Base-by-base conservation (phyloP, 257 asterid species). In the Ajuga chamaepitys region DNA sequence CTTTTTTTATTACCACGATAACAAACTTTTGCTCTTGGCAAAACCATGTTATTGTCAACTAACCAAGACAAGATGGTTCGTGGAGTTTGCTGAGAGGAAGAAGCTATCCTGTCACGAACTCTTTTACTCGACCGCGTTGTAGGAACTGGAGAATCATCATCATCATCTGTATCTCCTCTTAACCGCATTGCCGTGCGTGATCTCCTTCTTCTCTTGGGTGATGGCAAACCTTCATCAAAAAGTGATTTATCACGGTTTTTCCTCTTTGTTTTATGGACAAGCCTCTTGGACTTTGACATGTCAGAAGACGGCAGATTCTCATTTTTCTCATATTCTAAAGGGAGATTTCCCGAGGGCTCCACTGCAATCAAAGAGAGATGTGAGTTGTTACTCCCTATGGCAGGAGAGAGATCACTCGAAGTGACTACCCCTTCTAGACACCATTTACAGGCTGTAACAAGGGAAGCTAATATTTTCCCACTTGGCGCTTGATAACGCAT, bases 1-100 rank as follows among this genome's bases (percentile, higher is more conserved):
- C 80, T 80, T 59, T 67, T 76, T 37, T 73, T 81, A 62, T 64
- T 67, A 14, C 73, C 45, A 7, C 82, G 72, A 67, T 88, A 94
- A 5, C 67, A 79, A 65, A 90, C 99, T 75, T 74, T 86, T 41
- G 76, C 71, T 81, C 91, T 70, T 7, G 95, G 95, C 71, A 79
- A 62, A 73, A 90, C 81, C 57, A 88, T 75, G 57, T 85, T 76
- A 63, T 78, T 79, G 73, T 86, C 99, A 45, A 94, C 85, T 81
- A 94, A 78, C 89, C 83, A 81, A 73, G 96, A 88, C 71, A 90
- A 82, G 51, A 81, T 58, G 46, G 86, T 86, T 59, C 85, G 83
- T 57, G 97, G 86, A 73, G 68, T 72, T 64, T 79, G 83, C 64
- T 71, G 76, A 67, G 82, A 24, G 56, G 84, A 72, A 79, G 95